A percentile compares a stretch with the other conserved stretches of the same genome.
Conservation (phyloP, 768 basidiomycete species). For the Phylloporus arenicola region DNA sequence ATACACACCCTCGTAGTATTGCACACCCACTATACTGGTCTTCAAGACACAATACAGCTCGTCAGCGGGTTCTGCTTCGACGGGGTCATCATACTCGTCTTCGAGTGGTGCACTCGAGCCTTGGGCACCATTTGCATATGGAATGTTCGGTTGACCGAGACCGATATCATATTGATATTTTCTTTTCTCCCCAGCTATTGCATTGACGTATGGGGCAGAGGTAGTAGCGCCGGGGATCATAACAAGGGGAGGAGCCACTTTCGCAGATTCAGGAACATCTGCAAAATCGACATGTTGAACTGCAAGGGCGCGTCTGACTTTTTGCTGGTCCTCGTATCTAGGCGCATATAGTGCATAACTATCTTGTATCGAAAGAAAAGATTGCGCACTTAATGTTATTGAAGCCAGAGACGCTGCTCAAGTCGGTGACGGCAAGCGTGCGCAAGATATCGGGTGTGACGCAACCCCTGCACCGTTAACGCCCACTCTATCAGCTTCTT, state of each 20-base stretch:
- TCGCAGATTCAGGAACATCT: conserved; percentile 51
- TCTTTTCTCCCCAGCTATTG: conserved; percentile 35
- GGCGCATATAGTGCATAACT: neutral
- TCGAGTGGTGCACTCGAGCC: conserved; percentile 10
- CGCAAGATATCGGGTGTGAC: conserved; percentile 55
- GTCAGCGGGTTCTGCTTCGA: conserved; percentile 49
- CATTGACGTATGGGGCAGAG: neutral
- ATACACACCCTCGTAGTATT: conserved; percentile 65
- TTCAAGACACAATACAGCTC: conserved; percentile 60
- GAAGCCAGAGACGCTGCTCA: conserved; percentile 49
- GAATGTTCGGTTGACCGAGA: conserved; percentile 9
- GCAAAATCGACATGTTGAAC: conserved; percentile 47
- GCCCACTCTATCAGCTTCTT: conserved; percentile 14
- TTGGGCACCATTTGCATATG: conserved; percentile 14
- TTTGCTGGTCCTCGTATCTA: conserved; percentile 58
- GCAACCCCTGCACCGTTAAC: conserved; percentile 51
- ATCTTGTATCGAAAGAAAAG: neutral
- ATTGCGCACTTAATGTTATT: conserved; percentile 42
- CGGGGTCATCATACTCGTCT: conserved; percentile 39
- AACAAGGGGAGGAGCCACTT: conserved; percentile 7
- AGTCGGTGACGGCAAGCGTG: conserved; percentile 39
- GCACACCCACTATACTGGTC: conserved; percentile 73
- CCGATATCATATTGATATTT: conserved; percentile 34
- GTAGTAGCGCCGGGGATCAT: neutral
- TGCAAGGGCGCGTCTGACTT: conserved; percentile 55